A percentile compares a stretch with the other conserved stretches of the same genome.
Evolutionary conservation across 768 basidiomycete genomes (phyloP).

Genomic region (Phanerochaete sordida): DNA sequence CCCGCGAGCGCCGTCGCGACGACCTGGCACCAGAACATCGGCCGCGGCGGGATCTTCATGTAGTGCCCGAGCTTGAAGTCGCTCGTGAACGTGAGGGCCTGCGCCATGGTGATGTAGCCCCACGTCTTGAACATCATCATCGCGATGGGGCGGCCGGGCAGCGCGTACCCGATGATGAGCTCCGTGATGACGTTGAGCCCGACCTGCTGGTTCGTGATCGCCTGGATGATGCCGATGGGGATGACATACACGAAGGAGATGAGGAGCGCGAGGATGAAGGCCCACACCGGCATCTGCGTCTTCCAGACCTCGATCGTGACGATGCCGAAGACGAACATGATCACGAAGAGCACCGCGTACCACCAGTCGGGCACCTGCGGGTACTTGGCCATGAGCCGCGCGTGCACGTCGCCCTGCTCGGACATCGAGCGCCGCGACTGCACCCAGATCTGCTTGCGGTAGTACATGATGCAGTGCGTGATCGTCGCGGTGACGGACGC

Average conservation of each 20-base stretch:
- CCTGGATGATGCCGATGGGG: constrained; percentile 80
- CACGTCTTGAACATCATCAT: constrained; percentile 81
- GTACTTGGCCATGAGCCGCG: constrained; percentile 75
- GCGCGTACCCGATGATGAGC: constrained; percentile 59
- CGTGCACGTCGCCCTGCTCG: constrained; percentile 84
- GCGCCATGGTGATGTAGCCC: constrained; percentile 63
- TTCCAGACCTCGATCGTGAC: constrained; percentile 71
- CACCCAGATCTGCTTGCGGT: constrained; percentile 74
- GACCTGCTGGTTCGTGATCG: constrained; percentile 77
- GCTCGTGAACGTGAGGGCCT: constrained; percentile 63
- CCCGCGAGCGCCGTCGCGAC: constrained; percentile 55
- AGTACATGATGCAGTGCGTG: constrained; percentile 68
- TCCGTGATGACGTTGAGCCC: constrained; percentile 70
- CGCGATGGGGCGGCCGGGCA: constrained; percentile 65
- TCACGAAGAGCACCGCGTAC: constrained; percentile 66
- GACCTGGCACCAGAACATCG: constrained; percentile 48
- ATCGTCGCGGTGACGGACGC: constrained; percentile 53
- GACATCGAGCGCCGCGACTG: constrained; percentile 67
- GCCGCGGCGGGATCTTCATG: constrained; percentile 57
- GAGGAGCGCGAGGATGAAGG: constrained; percentile 62
- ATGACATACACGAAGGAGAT: constrained; percentile 59
- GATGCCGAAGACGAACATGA: constrained; percentile 67
- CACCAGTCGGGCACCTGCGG: constrained; percentile 83
- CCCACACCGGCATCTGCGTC: constrained; percentile 69
- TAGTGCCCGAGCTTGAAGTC: constrained; percentile 79